phyloP scores from a whole-genome alignment of 1,284 basidiomycete genomes.

The Cutaneotrichosporon mucoides region DNA sequence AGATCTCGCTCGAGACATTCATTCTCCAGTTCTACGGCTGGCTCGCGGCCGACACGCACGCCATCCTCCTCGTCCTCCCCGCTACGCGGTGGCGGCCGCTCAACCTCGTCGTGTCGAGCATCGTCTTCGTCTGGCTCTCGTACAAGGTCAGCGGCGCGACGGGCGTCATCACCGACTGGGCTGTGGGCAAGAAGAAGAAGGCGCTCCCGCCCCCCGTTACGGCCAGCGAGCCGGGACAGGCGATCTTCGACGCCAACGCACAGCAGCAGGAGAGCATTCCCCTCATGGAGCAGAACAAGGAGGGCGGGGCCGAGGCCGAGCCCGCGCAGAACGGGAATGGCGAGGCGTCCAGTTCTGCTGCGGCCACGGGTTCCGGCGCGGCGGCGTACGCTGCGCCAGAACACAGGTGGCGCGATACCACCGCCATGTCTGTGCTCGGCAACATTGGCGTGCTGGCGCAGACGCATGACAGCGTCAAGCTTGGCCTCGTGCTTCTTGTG shows the following conservation, averaged over 20 bases:
- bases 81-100: constrained; percentile 65
- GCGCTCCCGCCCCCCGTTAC: constrained; percentile 32
- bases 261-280: constrained; percentile 48
- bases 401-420: constrained; percentile 32
- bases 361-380: no score
- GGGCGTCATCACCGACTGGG: constrained; percentile 64
- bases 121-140: constrained; percentile 72
- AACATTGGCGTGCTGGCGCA: constrained; percentile 36
- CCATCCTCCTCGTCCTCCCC: constrained; percentile 72
- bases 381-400: background rate
- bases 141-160: constrained; percentile 72
- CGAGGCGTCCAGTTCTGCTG: no score
- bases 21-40: constrained; percentile 86
- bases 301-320: constrained; percentile 6
- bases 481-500: constrained; percentile 40
- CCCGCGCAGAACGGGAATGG: no score
- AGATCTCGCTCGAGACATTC: constrained; percentile 77
- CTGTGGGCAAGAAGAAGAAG: constrained; percentile 55
- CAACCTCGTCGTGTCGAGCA: constrained; percentile 70
- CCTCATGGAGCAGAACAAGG: constrained; percentile 36
- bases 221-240: background rate
- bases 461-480: constrained; percentile 38
- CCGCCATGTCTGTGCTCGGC: constrained; percentile 24
- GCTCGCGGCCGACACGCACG: constrained; percentile 81
- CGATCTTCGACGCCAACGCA: constrained; percentile 22